Evolutionary conservation across 306 rosid genomes (phyloP).

Genomic region (Lablab purpureus): DNA sequence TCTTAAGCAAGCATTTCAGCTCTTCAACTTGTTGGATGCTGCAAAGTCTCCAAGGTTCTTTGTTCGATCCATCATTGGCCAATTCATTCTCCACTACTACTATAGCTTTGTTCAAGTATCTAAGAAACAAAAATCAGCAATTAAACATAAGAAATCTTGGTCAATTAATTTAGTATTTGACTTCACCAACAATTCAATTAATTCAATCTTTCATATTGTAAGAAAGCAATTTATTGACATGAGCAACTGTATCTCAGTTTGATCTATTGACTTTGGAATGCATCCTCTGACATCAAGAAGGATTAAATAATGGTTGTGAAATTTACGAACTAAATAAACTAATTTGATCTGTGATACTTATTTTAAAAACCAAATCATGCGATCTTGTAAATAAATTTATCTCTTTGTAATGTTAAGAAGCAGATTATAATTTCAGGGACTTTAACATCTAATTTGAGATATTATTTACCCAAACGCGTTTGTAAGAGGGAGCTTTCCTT

Average conservation of each 20-base stretch:
- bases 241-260: not conserved
- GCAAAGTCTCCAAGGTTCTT: conserved; percentile 57
- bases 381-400: not conserved
- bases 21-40: conserved; percentile 72
- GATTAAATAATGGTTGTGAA: not conserved
- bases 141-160: too few species aligned
- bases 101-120: conserved; percentile 68
- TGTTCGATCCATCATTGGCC: conserved; percentile 45
- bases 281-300: not conserved
- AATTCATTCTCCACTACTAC: conserved; percentile 48
- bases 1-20: conserved; percentile 44
- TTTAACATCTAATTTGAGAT: not conserved
- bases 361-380: not conserved
- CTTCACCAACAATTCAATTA: too few species aligned
- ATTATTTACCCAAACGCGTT: conserved; percentile 54
- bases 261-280: not conserved
- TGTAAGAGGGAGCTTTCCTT: conserved; percentile 57
- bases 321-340: not conserved
- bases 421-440: not conserved
- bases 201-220: not conserved
- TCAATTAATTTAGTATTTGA: too few species aligned
- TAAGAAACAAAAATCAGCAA: conserved; percentile 25
- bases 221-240: too few species aligned
- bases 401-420: not conserved
- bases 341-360: not conserved